Evolutionary conservation across 768 basidiomycete species (phyloP), one percentile per base, ranked within the genome.

Genomic region (Dioszegia crocea): DNA sequence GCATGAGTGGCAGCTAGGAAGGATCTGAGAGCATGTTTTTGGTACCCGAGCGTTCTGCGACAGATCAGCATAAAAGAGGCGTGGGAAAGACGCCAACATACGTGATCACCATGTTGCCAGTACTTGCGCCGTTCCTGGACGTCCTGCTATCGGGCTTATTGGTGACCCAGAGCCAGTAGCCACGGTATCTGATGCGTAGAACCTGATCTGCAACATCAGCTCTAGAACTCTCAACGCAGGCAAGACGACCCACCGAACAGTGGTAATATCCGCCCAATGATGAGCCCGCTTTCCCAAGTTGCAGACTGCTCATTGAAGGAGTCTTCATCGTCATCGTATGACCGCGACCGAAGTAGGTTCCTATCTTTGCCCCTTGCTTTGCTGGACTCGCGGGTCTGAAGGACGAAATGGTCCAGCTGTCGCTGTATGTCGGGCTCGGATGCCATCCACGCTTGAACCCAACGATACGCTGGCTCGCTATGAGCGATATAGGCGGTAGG

Each of bases 401-500:
- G 50, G 21, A 57, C 44, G 55, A 68, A 71, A 46, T 63, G 46
- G 41, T 51, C 45, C 23, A 71, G 52, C 30, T 71, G 70, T 0
- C 30, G 19, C 31, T 66, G 70, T n/a, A 52, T 64, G 8, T 41
- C 40, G 3, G 57, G 41, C 40, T 68, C 64, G 59, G 64, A 62
- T 11, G 66, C 64, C 17, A 71, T 49, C 48, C 52, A 71, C 2
- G 67, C 56, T 29, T 56, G 61, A 33, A 71, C 55, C 66, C 70
- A 71, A 17, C 24, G 10, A 54, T 59, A 66, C 2, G 70, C 57
- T 16, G 62, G 60, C 30, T 71, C 67, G 9, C 12, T 17, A 21
- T 11, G 19, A 10, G 49, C 8, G 26, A 71, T 61, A 50, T 68
- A 65, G 1, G 64, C 62, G 10, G 66, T 60, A 2, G 70, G 66